A percentile compares a stretch with the other conserved stretches of the same genome.
Conservation (phyloP, 495 filamentous ascomycete species). For the Glutinoglossum americanum region DNA sequence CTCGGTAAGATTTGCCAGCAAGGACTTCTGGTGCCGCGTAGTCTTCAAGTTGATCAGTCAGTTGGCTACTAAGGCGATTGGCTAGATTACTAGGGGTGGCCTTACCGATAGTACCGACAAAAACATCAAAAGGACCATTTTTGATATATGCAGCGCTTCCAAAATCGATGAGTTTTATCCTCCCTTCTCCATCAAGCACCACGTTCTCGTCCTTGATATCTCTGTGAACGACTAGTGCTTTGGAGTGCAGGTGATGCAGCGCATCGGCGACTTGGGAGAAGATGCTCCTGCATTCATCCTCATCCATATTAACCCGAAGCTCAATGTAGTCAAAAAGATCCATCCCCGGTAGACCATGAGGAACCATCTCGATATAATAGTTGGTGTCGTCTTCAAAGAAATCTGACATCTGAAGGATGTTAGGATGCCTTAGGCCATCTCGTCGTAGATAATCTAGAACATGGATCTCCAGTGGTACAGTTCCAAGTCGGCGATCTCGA, state of each 20-base stretch:
- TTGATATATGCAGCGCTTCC: constrained; percentile 96
- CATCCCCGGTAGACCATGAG: constrained; percentile 92
- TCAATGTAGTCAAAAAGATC: constrained; percentile 99
- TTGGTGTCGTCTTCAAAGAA: constrained; percentile 98
- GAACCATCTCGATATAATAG: constrained; percentile 98
- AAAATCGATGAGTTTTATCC: constrained; percentile 95
- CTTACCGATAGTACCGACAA: constrained; percentile 95
- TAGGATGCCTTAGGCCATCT: constrained; percentile 73
- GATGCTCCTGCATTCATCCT: constrained; percentile 79
- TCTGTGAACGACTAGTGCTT: constrained; percentile 79
- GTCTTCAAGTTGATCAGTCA: constrained; percentile 30
- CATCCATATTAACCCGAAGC: constrained; percentile 88
- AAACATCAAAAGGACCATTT: constrained; percentile 95
- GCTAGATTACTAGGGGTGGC: background rate
- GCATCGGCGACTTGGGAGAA: constrained; percentile 82
- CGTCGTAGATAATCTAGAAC: constrained; percentile 83
- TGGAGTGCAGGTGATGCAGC: constrained; percentile 77
- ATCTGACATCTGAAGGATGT: constrained; percentile 95
- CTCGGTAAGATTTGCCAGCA: constrained; percentile 79
- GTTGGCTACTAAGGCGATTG: background rate
- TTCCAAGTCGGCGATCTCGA: constrained; percentile 81
- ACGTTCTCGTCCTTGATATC: constrained; percentile 99
- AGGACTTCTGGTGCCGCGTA: constrained; percentile 95
- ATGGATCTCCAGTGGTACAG: constrained; percentile 92
- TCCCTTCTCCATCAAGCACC: constrained; percentile 81